Base-by-base conservation (phyloP, 306 rosid genomes). In the Vicia sativa region DNA sequence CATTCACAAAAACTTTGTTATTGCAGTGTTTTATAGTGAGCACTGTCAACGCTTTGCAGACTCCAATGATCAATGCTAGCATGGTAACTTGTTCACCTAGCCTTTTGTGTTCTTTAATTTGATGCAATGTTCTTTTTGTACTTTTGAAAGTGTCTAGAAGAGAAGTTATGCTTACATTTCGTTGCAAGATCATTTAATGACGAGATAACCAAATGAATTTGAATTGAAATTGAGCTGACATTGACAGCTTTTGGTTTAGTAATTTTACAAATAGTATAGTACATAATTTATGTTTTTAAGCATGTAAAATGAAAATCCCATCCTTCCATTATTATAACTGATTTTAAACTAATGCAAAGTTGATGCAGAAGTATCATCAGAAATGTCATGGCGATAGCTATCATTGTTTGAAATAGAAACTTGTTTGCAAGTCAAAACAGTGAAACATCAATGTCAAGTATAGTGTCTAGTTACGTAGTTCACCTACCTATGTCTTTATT, bases 31-130 rank as follows among this genome's bases (percentile, higher is more conserved):
- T 93, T 67, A 88, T 93, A 44, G 97, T 88, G 83, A 93, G 97
- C 83, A 90, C 99, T 4, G 96, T 93, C 78, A 93, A 93, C 6
- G 95, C 89, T 70, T 78, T 93, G 83, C 95, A 86, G 78, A 93
- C 99, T 16, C 97, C 99, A 77, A 93, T 93, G 97, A 93, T 93
- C 81, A 93, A 93, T 79, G 99, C 99, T 35, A 81, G 90, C 90
- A 86, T 90, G 97, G 97, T 93, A 78, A 81, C 71, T 39, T 82
- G 64, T 60, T 59, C 42, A 53, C 48, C 31, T 60, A 31, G n/a
- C 21, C 39, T 65, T 63, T 71, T 37, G 37, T 29, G 2, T 61
- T 67, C 53, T 65, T 57, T 70, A 45, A 48, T 25, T 72, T 62
- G 50, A 61, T 37, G 71, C 19, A 46, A 31, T 61, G 43, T 60